Conservation (phyloP, 2,329 filamentous ascomycete species). For the Chaetothyriales sp. region DNA sequence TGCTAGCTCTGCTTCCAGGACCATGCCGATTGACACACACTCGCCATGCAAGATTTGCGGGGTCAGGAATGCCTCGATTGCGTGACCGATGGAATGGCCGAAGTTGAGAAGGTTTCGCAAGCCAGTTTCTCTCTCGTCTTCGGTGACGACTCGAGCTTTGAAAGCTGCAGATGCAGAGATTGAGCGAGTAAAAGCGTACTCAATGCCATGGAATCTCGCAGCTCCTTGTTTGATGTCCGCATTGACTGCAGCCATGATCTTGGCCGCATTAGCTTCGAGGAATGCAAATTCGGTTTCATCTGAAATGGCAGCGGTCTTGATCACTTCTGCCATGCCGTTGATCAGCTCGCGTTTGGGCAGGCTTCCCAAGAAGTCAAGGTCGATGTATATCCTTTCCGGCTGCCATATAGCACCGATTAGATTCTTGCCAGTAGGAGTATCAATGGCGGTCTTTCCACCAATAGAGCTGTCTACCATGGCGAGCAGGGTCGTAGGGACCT, state of each 20-base stretch:
- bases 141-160: constrained; percentile 88
- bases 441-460: constrained; percentile 95
- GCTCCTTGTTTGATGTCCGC: constrained; percentile 42
- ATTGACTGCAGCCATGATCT: constrained; percentile 61
- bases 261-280: constrained; percentile 66
- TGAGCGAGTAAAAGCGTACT: constrained; percentile 57
- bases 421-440: constrained; percentile 92
- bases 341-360: constrained; percentile 85
- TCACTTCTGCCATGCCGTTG: constrained; percentile 96
- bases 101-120: constrained; percentile 92
- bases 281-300: constrained; percentile 73
- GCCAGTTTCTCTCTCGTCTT: constrained; percentile 87
- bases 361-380: constrained; percentile 80
- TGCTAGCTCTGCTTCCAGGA: constrained; percentile 89
- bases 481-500: constrained; percentile 87
- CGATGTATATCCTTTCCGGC: constrained; percentile 84
- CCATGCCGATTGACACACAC: constrained; percentile 94
- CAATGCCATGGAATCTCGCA: constrained; percentile 56
- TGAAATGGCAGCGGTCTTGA: constrained; percentile 97
- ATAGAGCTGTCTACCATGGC: constrained; percentile 99
- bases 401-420: constrained; percentile 95
- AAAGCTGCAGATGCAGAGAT: constrained; percentile 83
- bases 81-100: constrained; percentile 94
- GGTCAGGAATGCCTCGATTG: constrained; percentile 86
- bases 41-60: constrained; percentile 93